Conservation (phyloP, 148 eudicot species). For the Vaccinium darrowii region DNA sequence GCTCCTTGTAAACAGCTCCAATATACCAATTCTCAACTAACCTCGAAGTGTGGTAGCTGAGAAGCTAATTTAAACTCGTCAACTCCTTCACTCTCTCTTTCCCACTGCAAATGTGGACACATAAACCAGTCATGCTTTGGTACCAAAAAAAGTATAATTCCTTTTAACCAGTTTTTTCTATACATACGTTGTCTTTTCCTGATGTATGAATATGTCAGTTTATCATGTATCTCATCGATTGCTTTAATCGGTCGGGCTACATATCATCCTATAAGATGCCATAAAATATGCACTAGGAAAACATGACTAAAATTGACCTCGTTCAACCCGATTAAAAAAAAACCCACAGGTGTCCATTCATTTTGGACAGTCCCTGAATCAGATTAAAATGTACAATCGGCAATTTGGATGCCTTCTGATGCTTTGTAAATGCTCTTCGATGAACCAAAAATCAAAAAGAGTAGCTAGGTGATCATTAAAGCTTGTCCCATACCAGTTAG, state of each 20-base stretch:
- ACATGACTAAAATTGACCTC: neutral
- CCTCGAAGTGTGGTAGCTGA: neutral
- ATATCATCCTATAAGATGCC: no score
- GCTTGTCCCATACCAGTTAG: neutral
- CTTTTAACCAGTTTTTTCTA: neutral
- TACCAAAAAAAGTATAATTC: neutral
- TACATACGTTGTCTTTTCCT: neutral
- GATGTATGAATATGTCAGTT: neutral
- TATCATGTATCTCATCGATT: no score
- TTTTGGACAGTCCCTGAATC: neutral
- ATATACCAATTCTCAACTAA: neutral
- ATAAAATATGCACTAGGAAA: neutral
- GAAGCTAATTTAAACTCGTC: conserved; percentile 15
- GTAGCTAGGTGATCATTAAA: neutral
- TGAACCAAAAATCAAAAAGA: neutral
- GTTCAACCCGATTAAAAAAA: neutral
- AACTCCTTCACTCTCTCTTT: conserved; percentile 22
- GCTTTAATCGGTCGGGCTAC: no score
- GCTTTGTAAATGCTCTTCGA: neutral
- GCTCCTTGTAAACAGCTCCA: conserved; percentile 7
- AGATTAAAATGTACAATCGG: neutral
- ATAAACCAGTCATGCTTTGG: neutral
- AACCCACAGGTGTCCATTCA: neutral
- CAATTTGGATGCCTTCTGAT: neutral
- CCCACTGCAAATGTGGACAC: conserved; percentile 15